Conservation (phyloP, 164 flowering plant genomes). For the Kalanchoe fedtschenkoi region DNA sequence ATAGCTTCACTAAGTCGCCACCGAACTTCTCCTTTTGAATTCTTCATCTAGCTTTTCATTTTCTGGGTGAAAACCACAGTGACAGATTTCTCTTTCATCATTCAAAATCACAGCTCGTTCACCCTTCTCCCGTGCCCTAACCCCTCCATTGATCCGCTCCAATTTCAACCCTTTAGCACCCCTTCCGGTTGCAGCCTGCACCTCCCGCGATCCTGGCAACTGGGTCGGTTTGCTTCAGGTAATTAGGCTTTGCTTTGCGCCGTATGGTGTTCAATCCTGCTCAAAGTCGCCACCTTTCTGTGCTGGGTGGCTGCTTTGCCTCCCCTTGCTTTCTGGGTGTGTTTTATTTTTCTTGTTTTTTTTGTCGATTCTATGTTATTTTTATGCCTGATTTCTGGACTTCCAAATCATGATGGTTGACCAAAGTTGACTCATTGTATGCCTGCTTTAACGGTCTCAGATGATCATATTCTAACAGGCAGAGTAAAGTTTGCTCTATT, state of each 20-base stretch:
- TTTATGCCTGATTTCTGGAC: background rate
- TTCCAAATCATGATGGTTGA: background rate
- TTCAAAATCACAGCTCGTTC: background rate
- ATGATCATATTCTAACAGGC: background rate
- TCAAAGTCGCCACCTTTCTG: conserved; percentile 5
- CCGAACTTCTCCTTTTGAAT: too few species aligned
- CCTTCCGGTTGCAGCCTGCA: background rate
- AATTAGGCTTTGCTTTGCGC: background rate
- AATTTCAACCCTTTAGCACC: background rate
- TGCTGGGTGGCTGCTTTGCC: background rate
- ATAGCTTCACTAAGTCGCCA: too few species aligned
- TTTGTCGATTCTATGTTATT: background rate
- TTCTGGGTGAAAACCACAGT: too few species aligned
- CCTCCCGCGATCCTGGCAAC: background rate
- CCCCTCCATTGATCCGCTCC: background rate
- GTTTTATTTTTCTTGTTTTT: background rate
- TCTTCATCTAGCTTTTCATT: too few species aligned
- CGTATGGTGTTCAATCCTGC: background rate
- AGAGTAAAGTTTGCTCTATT: too few species aligned
- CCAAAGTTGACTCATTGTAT: background rate
- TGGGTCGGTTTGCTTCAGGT: background rate
- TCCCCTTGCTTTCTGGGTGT: background rate
- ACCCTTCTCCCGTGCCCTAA: conserved; percentile 1
- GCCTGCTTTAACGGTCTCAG: too few species aligned
- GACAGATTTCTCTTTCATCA: conserved; percentile 6